phyloP scores from a whole-genome alignment of 2,329 filamentous ascomycete genomes.

The Colletotrichum sp. region DNA sequence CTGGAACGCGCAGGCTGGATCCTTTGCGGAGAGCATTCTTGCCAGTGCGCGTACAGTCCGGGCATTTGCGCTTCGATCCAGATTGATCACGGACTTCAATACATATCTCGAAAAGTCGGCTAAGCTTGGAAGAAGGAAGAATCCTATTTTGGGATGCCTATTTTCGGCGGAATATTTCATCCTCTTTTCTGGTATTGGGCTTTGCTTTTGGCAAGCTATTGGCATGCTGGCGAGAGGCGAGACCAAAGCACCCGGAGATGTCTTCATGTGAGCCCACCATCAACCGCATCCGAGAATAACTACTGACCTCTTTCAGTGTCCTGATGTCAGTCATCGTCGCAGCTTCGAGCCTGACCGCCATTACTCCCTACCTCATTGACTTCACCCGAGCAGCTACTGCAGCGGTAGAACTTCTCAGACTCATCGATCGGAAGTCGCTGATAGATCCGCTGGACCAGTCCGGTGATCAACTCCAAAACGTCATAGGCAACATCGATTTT shows the following conservation, averaged over 20 bases:
- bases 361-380: slow-evolving; percentile 41
- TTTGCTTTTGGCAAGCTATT: slow-evolving; percentile 51
- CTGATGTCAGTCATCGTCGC: slow-evolving; percentile 44
- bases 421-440: slow-evolving; percentile 40
- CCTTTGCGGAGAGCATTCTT: slow-evolving; percentile 40
- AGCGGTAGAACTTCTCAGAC: slow-evolving; percentile 37
- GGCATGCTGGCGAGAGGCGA: slow-evolving; percentile 40
- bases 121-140: slow-evolving; percentile 41
- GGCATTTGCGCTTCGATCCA: slow-evolving; percentile 45
- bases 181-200: slow-evolving; percentile 45
- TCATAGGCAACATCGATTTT: slow-evolving; percentile 39
- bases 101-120: slow-evolving; percentile 40
- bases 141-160: slow-evolving; percentile 39
- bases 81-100: slow-evolving; percentile 43
- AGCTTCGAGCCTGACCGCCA: slow-evolving; percentile 36
- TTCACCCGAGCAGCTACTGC: slow-evolving; percentile 42
- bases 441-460: slow-evolving; percentile 39
- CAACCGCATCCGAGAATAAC: neutral
- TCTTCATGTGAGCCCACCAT: slow-evolving; percentile 39
- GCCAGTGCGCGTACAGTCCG: slow-evolving; percentile 44
- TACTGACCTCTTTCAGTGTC: slow-evolving; percentile 28
- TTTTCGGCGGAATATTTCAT: slow-evolving; percentile 44
- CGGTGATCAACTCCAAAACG: slow-evolving; percentile 32
- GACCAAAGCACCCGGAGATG: slow-evolving; percentile 38
- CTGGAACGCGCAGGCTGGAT: slow-evolving; percentile 36